phyloP scores from a whole-genome alignment of 2,329 filamentous ascomycete species.

The Coniochaeta hoffmannii region DNA sequence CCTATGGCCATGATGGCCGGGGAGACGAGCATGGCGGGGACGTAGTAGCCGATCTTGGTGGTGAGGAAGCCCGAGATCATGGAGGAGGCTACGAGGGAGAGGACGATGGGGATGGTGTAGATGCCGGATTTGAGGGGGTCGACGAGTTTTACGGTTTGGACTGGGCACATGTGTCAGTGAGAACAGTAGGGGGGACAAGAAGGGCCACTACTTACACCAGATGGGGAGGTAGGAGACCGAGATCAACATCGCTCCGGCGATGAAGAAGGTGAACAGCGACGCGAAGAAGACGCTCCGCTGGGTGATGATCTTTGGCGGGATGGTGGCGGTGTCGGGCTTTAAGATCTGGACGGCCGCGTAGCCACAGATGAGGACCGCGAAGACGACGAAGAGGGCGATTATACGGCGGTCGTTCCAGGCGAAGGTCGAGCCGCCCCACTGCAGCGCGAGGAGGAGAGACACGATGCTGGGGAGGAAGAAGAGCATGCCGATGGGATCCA shows the following conservation, averaged over 20 bases:
- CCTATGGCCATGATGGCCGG: slow-evolving; percentile 43
- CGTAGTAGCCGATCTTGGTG: slow-evolving; percentile 51
- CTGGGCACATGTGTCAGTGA: slow-evolving; percentile 15
- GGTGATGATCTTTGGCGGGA: slow-evolving; percentile 46
- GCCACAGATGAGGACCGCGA: slow-evolving; percentile 33
- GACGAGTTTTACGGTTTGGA: slow-evolving; percentile 49
- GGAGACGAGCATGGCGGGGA: slow-evolving; percentile 45
- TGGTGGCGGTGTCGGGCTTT: slow-evolving; percentile 47
- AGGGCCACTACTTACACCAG: slow-evolving; percentile 42
- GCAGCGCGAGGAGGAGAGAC: slow-evolving; percentile 53
- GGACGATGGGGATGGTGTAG: slow-evolving; percentile 48
- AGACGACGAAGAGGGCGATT: slow-evolving; percentile 45
- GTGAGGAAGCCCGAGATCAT: slow-evolving; percentile 40
- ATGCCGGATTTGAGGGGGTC: slow-evolving; percentile 47
- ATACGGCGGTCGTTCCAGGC: slow-evolving; percentile 45
- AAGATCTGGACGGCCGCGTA: slow-evolving; percentile 46
- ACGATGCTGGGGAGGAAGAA: slow-evolving; percentile 54
- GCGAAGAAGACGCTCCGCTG: slow-evolving; percentile 47
- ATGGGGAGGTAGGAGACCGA: slow-evolving; percentile 46
- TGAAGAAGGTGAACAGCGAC: slow-evolving; percentile 36
- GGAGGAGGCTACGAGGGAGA: slow-evolving; percentile 46
- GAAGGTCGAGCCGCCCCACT: slow-evolving; percentile 53
- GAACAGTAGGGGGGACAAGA: slow-evolving; percentile 7
- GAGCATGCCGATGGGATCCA: slow-evolving; percentile 52
- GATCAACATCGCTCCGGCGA: slow-evolving; percentile 45